Percentiles rank a stretch among this genome's conserved stretches.
These are phyloP conservation scores for Epichloe aotearoae DNA, from an alignment of 2,329 filamentous ascomycete species.

Conservation along the genomic window DNA sequence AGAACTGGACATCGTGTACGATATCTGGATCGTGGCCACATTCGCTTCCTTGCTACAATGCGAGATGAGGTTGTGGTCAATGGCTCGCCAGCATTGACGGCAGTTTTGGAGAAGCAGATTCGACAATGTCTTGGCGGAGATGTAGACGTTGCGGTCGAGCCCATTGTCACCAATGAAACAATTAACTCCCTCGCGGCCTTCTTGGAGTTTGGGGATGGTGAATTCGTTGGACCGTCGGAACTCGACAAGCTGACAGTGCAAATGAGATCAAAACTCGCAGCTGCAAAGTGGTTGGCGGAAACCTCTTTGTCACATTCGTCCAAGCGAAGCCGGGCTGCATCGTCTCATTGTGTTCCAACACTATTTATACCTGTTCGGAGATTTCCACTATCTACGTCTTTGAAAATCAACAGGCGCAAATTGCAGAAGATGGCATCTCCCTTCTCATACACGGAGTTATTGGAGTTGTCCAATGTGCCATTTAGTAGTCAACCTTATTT, in stretches of 20 bases:
- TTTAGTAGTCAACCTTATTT: slow-evolving; percentile 20
- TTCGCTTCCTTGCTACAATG: slow-evolving; percentile 33
- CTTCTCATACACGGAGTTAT: slow-evolving; percentile 29
- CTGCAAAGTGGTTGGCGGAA: slow-evolving; percentile 31
- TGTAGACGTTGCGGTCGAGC: slow-evolving; percentile 36
- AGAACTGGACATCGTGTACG: slow-evolving; percentile 39
- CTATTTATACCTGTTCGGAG: slow-evolving; percentile 34
- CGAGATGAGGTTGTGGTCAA: slow-evolving; percentile 28
- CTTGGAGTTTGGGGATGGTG: slow-evolving; percentile 30
- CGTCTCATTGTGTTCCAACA: slow-evolving; percentile 30
- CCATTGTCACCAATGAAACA: slow-evolving; percentile 30
- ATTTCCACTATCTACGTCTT: slow-evolving; percentile 34
- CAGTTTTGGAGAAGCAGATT: slow-evolving; percentile 33
- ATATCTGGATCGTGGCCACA: slow-evolving; percentile 32
- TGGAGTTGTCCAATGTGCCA: slow-evolving; percentile 21
- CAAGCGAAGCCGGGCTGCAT: slow-evolving; percentile 12
- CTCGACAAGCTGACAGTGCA: slow-evolving; percentile 23
- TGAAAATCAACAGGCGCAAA: slow-evolving; percentile 36
- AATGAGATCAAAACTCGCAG: slow-evolving; percentile 30
- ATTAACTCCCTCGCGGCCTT: slow-evolving; percentile 33
- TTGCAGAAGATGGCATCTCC: slow-evolving; percentile 31
- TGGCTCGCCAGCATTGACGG: slow-evolving; percentile 26
- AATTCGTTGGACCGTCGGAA: slow-evolving; percentile 24
- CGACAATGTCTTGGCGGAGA: slow-evolving; percentile 32
- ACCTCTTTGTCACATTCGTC: slow-evolving; percentile 23